Base-by-base conservation (phyloP, 2,329 filamentous ascomycete species). In the Pochonia chlamydosporia region DNA sequence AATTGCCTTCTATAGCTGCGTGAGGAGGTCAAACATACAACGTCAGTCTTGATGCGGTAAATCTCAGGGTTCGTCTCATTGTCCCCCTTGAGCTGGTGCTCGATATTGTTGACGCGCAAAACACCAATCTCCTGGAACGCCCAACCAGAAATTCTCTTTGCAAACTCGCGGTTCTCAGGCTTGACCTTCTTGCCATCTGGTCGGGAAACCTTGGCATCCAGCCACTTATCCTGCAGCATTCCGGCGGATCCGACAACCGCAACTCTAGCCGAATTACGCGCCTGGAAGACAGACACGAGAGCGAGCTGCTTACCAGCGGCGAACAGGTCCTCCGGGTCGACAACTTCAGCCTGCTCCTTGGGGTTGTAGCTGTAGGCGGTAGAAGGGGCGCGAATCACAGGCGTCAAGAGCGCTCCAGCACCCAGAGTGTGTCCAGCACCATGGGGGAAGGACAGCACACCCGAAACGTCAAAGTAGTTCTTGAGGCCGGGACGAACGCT, bases 21-120 rank as follows among this genome's bases (percentile, higher is more conserved):
- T 30, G 6, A 6, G 13, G 3, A 23, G 20, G 35, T 5, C 31
- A 2, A n/a, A 87, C 89, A 64, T 80, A 96, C 91, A 59, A 96
- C 91, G 63, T 96, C 85, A 70, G 89, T 96, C 79, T 97, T 99
- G 65, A 99, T 84, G 55, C 93, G 82, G 73, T 99, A 99, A 56
- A 97, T 91, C 47, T 73, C 79, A 9, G 92, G 91, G 73, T 96
- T 96, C 53, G 79, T 77, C 54, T 77, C 76, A 53, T 80, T 77
- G 40, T 63, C 63, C n/a, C 67, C 73, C 43, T 59, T 52, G 46
- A 84, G 70, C 61, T 84, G 84, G 70, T 99, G 93, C 70, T 90
- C 80, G 54, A 97, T 78, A 59, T 78, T 81, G 63, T 89, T 89
- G 59, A 95, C 87, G 58, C 87, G 85, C 57, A 99, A 66, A 10